These are phyloP conservation scores for Hypoxylon sp. DNA, from an alignment of 2,329 filamentous ascomycete species.

Conservation along the genomic window DNA sequence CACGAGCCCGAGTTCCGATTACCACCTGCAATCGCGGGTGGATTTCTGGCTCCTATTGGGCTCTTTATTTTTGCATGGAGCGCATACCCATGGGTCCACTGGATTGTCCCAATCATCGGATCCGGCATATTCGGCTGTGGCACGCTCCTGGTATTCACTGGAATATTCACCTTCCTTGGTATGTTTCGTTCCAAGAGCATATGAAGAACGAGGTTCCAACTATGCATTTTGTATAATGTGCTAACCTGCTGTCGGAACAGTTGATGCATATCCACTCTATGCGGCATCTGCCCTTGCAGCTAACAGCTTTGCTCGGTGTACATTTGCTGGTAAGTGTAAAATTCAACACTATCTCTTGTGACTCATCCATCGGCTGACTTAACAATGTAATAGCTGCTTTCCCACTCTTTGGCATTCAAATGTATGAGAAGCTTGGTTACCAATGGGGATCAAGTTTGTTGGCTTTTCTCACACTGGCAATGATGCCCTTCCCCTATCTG, in stretches of 20 bases:
- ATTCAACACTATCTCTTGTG: constrained; percentile 1
- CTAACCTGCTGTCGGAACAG: constrained; percentile 57
- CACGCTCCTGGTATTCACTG: constrained; percentile 83
- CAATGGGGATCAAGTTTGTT: constrained; percentile 77
- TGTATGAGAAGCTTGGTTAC: constrained; percentile 79
- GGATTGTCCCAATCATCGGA: constrained; percentile 82
- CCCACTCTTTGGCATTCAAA: constrained; percentile 79
- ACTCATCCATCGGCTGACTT: constrained; percentile 14
- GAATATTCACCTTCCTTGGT: constrained; percentile 91
- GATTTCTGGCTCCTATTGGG: constrained; percentile 81
- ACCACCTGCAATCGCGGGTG: constrained; percentile 81
- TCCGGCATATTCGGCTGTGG: constrained; percentile 77
- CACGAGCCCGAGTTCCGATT: constrained; percentile 91
- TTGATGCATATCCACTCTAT: constrained; percentile 82
- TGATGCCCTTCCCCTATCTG: constrained; percentile 75
- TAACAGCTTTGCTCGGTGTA: constrained; percentile 83
- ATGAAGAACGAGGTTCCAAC: neutral
- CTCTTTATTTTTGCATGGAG: constrained; percentile 94
- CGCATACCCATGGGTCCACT: constrained; percentile 80
- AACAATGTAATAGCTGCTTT: constrained; percentile 71
- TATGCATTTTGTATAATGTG: neutral
- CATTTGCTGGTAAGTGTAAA: constrained; percentile 75
- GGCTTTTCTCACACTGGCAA: constrained; percentile 72
- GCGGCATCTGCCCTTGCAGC: constrained; percentile 85
- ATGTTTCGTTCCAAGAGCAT: constrained; percentile 54